A percentile compares a stretch with the other conserved stretches of the same genome.
These are phyloP conservation scores for Zychaea mexicana DNA, from an alignment of 371 early-diverging fungal species.

Conservation along the genomic window DNA sequence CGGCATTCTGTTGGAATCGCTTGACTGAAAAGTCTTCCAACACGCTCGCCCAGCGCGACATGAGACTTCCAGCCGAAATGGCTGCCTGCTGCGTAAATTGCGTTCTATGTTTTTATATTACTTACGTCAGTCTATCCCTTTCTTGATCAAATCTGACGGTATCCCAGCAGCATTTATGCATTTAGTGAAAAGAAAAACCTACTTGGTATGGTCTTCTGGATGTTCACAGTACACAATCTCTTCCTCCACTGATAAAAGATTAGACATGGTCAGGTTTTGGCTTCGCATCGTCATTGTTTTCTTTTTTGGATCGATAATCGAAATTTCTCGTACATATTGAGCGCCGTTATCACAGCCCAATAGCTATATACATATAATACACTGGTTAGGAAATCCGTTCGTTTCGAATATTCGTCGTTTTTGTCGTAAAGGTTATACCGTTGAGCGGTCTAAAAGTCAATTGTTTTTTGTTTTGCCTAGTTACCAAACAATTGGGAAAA, in stretches of 20 bases:
- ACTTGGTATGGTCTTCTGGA: conserved; percentile 46
- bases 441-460: no score
- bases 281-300: conserved; percentile 73
- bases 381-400: not conserved
- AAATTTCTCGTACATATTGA: conserved; percentile 87
- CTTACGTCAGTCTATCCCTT: not conserved
- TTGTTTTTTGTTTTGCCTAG: no score
- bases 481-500: no score
- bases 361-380: conserved; percentile 36
- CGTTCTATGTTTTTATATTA: conserved; percentile 44
- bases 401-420: no score
- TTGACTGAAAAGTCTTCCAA: conserved; percentile 88
- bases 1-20: conserved; percentile 89
- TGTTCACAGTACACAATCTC: conserved; percentile 74
- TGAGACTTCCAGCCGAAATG: conserved; percentile 76
- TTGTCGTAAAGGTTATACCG: no score
- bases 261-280: conserved; percentile 74
- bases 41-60: conserved; percentile 74
- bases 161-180: no score
- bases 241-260: conserved; percentile 85
- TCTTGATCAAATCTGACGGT: no score
- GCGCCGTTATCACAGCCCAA: conserved; percentile 60
- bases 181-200: conserved; percentile 8
- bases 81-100: conserved; percentile 81
- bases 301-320: conserved; percentile 78